These are phyloP conservation scores for Balamuthia mandrillaris DNA, from an alignment of 208 protist species.

Conservation along the genomic window DNA sequence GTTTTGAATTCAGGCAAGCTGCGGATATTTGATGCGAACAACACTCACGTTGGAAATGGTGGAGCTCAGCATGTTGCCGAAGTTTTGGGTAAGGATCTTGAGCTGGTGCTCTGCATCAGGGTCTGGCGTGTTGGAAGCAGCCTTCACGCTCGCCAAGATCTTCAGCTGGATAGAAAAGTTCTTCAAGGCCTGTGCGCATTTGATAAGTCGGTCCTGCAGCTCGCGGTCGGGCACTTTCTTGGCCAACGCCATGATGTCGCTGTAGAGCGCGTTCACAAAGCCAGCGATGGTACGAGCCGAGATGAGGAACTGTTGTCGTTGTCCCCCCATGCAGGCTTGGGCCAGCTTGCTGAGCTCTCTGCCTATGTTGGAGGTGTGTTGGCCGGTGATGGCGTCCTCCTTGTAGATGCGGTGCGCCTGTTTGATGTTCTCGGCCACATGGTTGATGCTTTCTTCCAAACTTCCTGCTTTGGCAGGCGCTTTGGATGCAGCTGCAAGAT, in stretches of 20 bases:
- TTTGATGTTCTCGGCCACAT: slow-evolving; percentile 9
- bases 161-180: slow-evolving; percentile 64
- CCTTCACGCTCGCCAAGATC: slow-evolving; percentile 63
- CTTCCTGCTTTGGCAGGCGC: not conserved
- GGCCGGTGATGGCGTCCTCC: not conserved
- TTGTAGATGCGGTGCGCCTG: not conserved
- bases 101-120: slow-evolving; percentile 52
- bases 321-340: slow-evolving; percentile 26
- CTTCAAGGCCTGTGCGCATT: slow-evolving; percentile 47
- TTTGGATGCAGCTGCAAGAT: no score
- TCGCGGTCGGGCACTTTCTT: slow-evolving; percentile 56
- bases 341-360: slow-evolving; percentile 22
- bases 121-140: slow-evolving; percentile 50
- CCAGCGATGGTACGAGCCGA: slow-evolving; percentile 16
- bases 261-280: slow-evolving; percentile 6
- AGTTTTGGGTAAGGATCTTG: slow-evolving; percentile 37
- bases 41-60: slow-evolving; percentile 23
- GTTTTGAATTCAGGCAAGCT: no score
- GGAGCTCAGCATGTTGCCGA: slow-evolving; percentile 28
- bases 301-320: slow-evolving; percentile 42
- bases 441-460: not conserved
- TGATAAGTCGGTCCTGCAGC: slow-evolving; percentile 54
- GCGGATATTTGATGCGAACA: slow-evolving; percentile 21
- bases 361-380: slow-evolving; percentile 30
- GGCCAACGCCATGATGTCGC: slow-evolving; percentile 48